Conservation (phyloP, 345 rosid genomes). For the Linum usitatissimum region DNA sequence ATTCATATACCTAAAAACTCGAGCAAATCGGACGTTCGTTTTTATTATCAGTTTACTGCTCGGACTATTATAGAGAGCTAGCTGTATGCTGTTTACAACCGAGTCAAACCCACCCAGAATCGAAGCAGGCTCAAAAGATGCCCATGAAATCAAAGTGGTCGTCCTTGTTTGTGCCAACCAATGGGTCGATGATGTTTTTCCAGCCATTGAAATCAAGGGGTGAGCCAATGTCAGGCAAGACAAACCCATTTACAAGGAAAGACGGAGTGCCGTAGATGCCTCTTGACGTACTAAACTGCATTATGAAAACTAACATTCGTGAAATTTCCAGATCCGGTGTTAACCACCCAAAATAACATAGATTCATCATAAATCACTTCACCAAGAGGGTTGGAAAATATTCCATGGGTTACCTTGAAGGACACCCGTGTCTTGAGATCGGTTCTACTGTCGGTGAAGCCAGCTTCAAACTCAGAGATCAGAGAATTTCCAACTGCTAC, state of each 20-base stretch:
- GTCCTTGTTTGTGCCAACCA: neutral
- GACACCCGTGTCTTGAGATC: slow-evolving; percentile 68
- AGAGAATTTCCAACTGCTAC: slow-evolving; percentile 47
- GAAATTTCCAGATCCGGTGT: too few relatives aligned
- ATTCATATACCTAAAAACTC: neutral
- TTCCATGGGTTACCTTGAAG: slow-evolving; percentile 44
- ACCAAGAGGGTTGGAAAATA: too few relatives aligned
- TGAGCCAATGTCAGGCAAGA: neutral
- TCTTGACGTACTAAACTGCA: neutral
- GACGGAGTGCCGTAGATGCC: neutral
- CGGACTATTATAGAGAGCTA: too few relatives aligned
- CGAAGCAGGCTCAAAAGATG: too few relatives aligned
- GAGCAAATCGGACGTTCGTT: neutral
- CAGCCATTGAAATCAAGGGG: neutral
- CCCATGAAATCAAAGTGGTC: neutral
- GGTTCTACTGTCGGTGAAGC: slow-evolving; percentile 40
- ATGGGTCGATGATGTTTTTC: neutral
- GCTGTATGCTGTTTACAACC: too few relatives aligned
- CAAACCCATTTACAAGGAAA: neutral
- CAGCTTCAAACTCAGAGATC: slow-evolving; percentile 34
- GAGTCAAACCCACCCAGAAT: too few relatives aligned
- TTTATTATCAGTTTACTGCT: too few relatives aligned
- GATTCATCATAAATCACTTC: too few relatives aligned
- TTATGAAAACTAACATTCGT: too few relatives aligned
- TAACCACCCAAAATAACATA: too few relatives aligned